A percentile compares a stretch with the other conserved stretches of the same genome.
These are phyloP conservation scores for Exophiala bonariae DNA, from an alignment of 2,329 filamentous ascomycete genomes.

Conservation along the genomic window DNA sequence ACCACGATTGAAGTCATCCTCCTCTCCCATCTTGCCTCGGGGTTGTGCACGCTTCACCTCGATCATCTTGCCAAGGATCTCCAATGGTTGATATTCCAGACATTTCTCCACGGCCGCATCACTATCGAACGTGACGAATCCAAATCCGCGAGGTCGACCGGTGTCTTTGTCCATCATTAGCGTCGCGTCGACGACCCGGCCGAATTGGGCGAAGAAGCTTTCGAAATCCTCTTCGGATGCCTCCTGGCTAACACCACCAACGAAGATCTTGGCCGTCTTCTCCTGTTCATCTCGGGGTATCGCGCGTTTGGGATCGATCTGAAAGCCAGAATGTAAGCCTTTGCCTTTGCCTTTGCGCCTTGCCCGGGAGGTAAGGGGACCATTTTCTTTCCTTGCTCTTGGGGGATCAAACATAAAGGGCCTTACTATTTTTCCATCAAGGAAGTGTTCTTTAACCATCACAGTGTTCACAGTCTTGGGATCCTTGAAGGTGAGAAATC, in stretches of 20 bases:
- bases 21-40: slow-evolving; percentile 87
- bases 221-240: slow-evolving; percentile 95
- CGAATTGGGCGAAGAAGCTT: slow-evolving; percentile 95
- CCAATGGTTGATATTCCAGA: slow-evolving; percentile 71
- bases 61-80: slow-evolving; percentile 93
- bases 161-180: slow-evolving; percentile 99
- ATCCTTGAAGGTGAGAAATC: slow-evolving; percentile 96
- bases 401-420: slow-evolving; percentile 27
- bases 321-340: slow-evolving; percentile 29
- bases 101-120: slow-evolving; percentile 93
- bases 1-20: slow-evolving; percentile 66
- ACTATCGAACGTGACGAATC: slow-evolving; percentile 97
- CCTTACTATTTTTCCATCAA: slow-evolving; percentile 96
- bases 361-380: slow-evolving; percentile 10
- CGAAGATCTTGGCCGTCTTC: slow-evolving; percentile 97
- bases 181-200: slow-evolving; percentile 92
- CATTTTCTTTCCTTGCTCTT: slow-evolving; percentile 21
- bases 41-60: slow-evolving; percentile 98
- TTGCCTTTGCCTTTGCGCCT: slow-evolving; percentile 5
- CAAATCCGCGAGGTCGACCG: slow-evolving; percentile 91
- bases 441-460: slow-evolving; percentile 98
- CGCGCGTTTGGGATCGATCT: slow-evolving; percentile 98
- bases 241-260: slow-evolving; percentile 95
- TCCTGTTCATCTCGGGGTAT: slow-evolving; percentile 98
- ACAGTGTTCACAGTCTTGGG: slow-evolving; percentile 98